Evolutionary conservation across 2,329 filamentous ascomycete genomes (phyloP).

Genomic region (Beauveria sp.): DNA sequence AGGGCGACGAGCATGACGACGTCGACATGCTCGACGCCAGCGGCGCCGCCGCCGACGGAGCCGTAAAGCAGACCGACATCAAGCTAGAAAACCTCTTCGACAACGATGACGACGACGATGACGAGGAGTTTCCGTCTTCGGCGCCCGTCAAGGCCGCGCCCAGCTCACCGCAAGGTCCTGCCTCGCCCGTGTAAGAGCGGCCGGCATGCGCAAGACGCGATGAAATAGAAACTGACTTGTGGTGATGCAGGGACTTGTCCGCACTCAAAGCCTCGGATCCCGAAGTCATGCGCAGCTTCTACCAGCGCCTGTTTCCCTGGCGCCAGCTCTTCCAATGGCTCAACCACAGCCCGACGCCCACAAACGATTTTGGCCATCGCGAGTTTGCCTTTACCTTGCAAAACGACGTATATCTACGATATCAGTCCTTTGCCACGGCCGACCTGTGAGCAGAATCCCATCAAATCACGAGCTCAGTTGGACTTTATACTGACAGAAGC

Average conservation of each 20-base stretch:
- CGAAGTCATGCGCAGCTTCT: slow-evolving; percentile 86
- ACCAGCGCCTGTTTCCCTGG: slow-evolving; percentile 92
- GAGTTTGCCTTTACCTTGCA: slow-evolving; percentile 96
- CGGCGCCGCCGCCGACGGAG: slow-evolving; percentile 16
- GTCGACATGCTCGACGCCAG: slow-evolving; percentile 34
- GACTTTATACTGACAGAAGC: slow-evolving; percentile 6
- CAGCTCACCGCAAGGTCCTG: slow-evolving; percentile 36
- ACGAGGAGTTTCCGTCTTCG: slow-evolving; percentile 54
- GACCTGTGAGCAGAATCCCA: slow-evolving; percentile 37
- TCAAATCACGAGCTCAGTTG: background rate
- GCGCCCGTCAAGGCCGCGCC: slow-evolving; percentile 30
- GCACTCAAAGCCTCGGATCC: slow-evolving; percentile 57
- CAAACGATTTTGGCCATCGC: slow-evolving; percentile 81
- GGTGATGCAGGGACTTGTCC: slow-evolving; percentile 23
- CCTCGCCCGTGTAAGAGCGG: slow-evolving; percentile 34
- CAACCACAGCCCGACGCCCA: slow-evolving; percentile 82
- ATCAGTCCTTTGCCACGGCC: slow-evolving; percentile 59
- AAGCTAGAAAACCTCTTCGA: slow-evolving; percentile 54
- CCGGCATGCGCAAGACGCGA: background rate
- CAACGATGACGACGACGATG: slow-evolving; percentile 53
- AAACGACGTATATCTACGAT: slow-evolving; percentile 86
- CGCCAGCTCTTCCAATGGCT: slow-evolving; percentile 95
- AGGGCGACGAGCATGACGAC: slow-evolving; percentile 25
- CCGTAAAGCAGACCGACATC: slow-evolving; percentile 37
- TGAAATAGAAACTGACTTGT: slow-evolving; percentile 8